phyloP scores from a whole-genome alignment of 2,329 filamentous ascomycete species.

The Westerdykella sp. region DNA sequence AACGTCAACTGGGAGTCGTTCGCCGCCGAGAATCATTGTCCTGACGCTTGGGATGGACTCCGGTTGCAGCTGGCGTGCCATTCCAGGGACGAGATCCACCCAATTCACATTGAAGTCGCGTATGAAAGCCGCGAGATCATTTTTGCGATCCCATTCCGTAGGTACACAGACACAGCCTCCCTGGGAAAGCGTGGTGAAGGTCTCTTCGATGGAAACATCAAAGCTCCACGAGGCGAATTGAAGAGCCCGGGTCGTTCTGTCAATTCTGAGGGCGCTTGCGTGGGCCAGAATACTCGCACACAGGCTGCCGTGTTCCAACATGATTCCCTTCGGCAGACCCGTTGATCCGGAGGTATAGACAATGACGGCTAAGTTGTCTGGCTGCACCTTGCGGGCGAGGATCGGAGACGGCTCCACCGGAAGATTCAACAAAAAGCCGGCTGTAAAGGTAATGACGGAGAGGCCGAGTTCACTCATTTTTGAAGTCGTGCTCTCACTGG shows the following conservation, averaged over 20 bases:
- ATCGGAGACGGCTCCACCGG: no score
- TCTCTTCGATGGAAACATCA: constrained; percentile 48
- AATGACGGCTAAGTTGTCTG: constrained; percentile 8
- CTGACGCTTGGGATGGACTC: constrained; percentile 5
- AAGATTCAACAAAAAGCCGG: constrained; percentile 2
- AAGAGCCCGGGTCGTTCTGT: constrained; percentile 4
- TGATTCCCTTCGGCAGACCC: constrained; percentile 8
- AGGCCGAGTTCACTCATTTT: constrained; percentile 3
- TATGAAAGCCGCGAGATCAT: constrained; percentile 35
- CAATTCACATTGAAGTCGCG: constrained; percentile 1
- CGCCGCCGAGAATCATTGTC: constrained; percentile 8
- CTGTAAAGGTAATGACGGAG: constrained; percentile 2
- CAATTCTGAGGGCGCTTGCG: no score
- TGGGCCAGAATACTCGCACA: background rate
- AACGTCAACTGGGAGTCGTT: constrained; percentile 4
- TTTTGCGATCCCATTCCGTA: constrained; percentile 47
- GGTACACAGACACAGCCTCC: constrained; percentile 49
- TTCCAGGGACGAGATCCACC: constrained; percentile 5
- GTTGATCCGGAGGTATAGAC: constrained; percentile 15
- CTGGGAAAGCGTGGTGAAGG: constrained; percentile 43
- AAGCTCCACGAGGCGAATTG: constrained; percentile 45
- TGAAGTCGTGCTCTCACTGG: constrained; percentile 2
- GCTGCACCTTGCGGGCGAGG: background rate
- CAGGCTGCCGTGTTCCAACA: constrained; percentile 6
- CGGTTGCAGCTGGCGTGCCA: constrained; percentile 7